These are phyloP conservation scores for Salicornia ramosissima DNA, from an alignment of 148 eudicot species.

Conservation along the genomic window DNA sequence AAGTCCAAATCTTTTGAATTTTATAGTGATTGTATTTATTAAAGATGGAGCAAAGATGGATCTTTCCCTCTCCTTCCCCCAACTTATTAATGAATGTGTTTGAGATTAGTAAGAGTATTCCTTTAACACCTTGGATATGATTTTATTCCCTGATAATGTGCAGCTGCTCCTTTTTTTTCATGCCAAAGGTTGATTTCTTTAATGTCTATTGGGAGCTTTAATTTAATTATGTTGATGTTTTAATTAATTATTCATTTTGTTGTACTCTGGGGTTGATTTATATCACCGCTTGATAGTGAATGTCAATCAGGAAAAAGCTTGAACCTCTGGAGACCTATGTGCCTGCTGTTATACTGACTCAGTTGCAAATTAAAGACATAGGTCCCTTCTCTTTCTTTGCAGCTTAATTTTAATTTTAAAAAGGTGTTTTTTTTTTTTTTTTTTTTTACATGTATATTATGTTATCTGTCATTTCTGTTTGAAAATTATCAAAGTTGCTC, in stretches of 20 bases:
- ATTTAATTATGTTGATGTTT: not conserved
- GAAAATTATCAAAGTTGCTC: too few species aligned
- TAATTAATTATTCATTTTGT: not conserved
- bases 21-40: too few species aligned
- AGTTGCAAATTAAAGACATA: conserved; percentile 78
- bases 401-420: too few species aligned
- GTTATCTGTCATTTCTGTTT: not conserved
- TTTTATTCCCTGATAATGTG: not conserved
- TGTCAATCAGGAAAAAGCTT: conserved; percentile 69
- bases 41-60: too few species aligned
- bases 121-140: not conserved
- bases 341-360: conserved; percentile 82
- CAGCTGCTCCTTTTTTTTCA: not conserved
- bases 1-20: too few species aligned
- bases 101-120: not conserved
- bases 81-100: too few species aligned
- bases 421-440: too few species aligned
- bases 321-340: conserved; percentile 90
- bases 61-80: too few species aligned
- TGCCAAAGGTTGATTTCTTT: not conserved
- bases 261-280: conserved; percentile 19
- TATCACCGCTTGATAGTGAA: conserved; percentile 24
- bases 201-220: not conserved
- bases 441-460: not conserved
- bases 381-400: conserved; percentile 38